phyloP scores from a whole-genome alignment of 108 stramenopile genomes.

The Pseudonitzschia pungens region DNA sequence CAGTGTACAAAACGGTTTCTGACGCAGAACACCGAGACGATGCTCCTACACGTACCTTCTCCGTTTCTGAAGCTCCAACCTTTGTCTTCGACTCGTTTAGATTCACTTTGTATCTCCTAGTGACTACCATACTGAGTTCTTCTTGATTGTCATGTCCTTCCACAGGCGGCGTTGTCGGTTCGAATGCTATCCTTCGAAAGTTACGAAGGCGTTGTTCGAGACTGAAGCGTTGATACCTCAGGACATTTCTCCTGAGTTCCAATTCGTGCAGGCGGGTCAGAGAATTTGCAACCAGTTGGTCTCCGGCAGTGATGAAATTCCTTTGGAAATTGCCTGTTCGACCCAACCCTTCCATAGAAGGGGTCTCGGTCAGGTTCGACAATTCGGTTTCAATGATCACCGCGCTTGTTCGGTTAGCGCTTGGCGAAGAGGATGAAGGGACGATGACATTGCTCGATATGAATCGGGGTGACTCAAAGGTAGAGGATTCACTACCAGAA shows the following conservation, averaged over 20 bases:
- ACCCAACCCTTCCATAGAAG: neutral
- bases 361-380: constrained; percentile 2
- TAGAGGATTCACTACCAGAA: neutral
- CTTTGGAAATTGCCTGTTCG: neutral
- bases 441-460: neutral
- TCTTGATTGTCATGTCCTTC: neutral
- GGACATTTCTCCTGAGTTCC: constrained; percentile 39
- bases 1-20: constrained; percentile 19
- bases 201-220: constrained; percentile 46
- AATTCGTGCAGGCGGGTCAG: constrained; percentile 20
- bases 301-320: too few relatives aligned
- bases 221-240: constrained; percentile 32
- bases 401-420: too few relatives aligned
- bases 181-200: constrained; percentile 10
- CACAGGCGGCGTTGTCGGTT: neutral
- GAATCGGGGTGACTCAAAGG: neutral
- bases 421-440: neutral
- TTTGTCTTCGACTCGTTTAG: neutral
- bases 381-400: constrained; percentile 3
- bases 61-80: neutral
- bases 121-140: too few relatives aligned
- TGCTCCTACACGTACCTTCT: neutral
- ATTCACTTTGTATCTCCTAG: neutral
- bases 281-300: neutral
- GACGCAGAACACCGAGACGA: neutral